Base-by-base conservation (phyloP, 495 filamentous ascomycete species). In the Lineolata rhizophorae region DNA sequence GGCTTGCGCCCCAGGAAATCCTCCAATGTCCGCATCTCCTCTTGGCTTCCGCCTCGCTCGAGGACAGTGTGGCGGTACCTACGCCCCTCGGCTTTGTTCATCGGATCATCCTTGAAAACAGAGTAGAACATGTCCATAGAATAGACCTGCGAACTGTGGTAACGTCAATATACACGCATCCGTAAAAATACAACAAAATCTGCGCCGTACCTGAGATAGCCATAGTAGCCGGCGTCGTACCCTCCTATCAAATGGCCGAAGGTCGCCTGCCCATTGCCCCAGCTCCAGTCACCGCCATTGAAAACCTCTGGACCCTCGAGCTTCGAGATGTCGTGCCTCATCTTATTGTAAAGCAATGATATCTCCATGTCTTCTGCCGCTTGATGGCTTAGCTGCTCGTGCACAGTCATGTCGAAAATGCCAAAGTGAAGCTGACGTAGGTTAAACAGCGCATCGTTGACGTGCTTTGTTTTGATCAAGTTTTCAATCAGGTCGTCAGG, bases 81-180 rank as follows among this genome's bases (percentile, higher is more conserved):
- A 19, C 73, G 55, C 5, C 76, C 76, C 43, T 76, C 60, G 27
- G 52, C 56, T 15, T 50, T 55, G 47, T 78, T 61, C 76, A 80
- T 80, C 0, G 76, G 76, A 41, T 77, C 54, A 36, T 57, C 55
- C 55, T 70, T 71, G 53, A 83, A 83, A n/a, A 67, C 64, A 0
- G 62, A 57, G 48, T 76, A 71, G 55, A 83, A 83, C 76, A 83
- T 83, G 47, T 83, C 76, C 18, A 66, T 58, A 8, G 65, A 70
- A 53, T 77, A 80, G 28, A 80, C 76, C 49, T 79, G 51, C n/a
- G 41, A 49, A 16, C 52, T 55, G 39, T 15, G 14, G 12, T 1
- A 17, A 11, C 41, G 13, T 5, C 30, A 32, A 8, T 32, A 18
- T 9, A 10, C 30, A 14, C 16, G n/a, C 22, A 26, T 30, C 14